Evolutionary conservation across 164 flowering plant genomes (phyloP).

Genomic region (Echeveria elegans): DNA sequence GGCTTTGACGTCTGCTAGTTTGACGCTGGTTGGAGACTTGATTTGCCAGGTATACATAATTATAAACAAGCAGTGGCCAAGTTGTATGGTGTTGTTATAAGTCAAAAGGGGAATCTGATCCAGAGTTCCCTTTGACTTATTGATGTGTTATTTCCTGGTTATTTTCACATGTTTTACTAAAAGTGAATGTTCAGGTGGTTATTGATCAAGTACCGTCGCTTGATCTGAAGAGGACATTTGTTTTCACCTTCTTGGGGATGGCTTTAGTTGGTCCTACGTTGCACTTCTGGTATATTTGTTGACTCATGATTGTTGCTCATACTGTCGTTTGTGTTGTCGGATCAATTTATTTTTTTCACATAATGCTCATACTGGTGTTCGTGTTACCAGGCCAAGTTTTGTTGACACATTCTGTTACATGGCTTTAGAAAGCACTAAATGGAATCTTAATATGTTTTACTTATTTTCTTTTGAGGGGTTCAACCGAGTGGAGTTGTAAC

Average conservation of each 20-base stretch:
- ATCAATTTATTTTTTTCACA: neutral
- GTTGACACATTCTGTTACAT: no score
- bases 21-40: slow-evolving; percentile 67
- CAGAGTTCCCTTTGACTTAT: neutral
- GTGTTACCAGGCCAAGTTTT: no score
- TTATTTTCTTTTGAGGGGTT: no score
- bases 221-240: slow-evolving; percentile 63
- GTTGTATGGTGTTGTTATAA: neutral
- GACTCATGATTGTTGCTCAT: no score
- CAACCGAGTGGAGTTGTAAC: no score
- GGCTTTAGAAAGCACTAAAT: no score
- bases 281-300: slow-evolving; percentile 70
- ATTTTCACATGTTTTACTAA: neutral
- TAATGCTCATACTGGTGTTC: no score
- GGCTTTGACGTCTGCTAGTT: slow-evolving; percentile 74
- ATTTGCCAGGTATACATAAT: slow-evolving; percentile 62
- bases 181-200: slow-evolving; percentile 31
- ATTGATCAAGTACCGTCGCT: slow-evolving; percentile 59
- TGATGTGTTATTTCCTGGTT: neutral
- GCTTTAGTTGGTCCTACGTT: slow-evolving; percentile 84
- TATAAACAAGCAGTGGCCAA: neutral
- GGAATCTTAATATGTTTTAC: no score
- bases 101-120: neutral
- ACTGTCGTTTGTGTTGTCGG: neutral
- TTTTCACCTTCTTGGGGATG: slow-evolving; percentile 72